phyloP scores from a whole-genome alignment of 2,329 filamentous ascomycete genomes.

The Cytospora chrysosperma region DNA sequence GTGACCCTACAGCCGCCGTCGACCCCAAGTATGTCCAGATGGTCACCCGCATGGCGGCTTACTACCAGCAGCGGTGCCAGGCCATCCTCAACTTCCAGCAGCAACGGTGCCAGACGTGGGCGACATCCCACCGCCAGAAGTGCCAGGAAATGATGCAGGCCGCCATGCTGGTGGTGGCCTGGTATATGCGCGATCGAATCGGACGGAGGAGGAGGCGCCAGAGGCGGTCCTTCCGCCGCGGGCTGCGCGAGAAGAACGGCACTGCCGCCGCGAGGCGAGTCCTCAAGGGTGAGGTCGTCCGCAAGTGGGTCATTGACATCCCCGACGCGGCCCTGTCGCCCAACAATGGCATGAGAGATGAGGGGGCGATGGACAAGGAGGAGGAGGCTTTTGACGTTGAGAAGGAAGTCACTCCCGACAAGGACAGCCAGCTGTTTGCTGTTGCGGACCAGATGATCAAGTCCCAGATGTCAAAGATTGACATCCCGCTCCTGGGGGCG shows the following conservation, averaged over 20 bases:
- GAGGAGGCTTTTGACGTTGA: slow-evolving; percentile 44
- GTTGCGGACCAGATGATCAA: slow-evolving; percentile 49
- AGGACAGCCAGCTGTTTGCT: slow-evolving; percentile 43
- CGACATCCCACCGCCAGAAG: slow-evolving; percentile 45
- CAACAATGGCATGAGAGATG: slow-evolving; percentile 28
- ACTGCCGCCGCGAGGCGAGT: slow-evolving; percentile 18
- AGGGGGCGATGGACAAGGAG: slow-evolving; percentile 36
- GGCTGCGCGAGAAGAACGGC: slow-evolving; percentile 36
- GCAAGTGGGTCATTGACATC: slow-evolving; percentile 44
- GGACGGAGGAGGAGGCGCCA: slow-evolving; percentile 41
- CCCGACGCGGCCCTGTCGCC: slow-evolving; percentile 37
- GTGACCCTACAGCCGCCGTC: slow-evolving; percentile 17
- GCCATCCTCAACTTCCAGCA: slow-evolving; percentile 48
- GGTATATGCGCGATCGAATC: slow-evolving; percentile 50
- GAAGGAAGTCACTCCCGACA: slow-evolving; percentile 39
- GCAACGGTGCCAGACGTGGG: slow-evolving; percentile 49
- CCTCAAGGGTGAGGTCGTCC: slow-evolving; percentile 41
- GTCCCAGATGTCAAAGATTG: slow-evolving; percentile 46
- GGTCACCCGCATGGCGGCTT: slow-evolving; percentile 47
- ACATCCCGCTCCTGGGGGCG: slow-evolving; percentile 46
- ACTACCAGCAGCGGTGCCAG: slow-evolving; percentile 49
- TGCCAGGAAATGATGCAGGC: slow-evolving; percentile 50
- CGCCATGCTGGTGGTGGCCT: slow-evolving; percentile 49
- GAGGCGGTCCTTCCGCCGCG: slow-evolving; percentile 42
- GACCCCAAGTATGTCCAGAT: slow-evolving; percentile 46